Percentiles rank a stretch among this genome's conserved stretches.
Conservation (phyloP, 495 filamentous ascomycete species). For the Sordaria brevicollis region DNA sequence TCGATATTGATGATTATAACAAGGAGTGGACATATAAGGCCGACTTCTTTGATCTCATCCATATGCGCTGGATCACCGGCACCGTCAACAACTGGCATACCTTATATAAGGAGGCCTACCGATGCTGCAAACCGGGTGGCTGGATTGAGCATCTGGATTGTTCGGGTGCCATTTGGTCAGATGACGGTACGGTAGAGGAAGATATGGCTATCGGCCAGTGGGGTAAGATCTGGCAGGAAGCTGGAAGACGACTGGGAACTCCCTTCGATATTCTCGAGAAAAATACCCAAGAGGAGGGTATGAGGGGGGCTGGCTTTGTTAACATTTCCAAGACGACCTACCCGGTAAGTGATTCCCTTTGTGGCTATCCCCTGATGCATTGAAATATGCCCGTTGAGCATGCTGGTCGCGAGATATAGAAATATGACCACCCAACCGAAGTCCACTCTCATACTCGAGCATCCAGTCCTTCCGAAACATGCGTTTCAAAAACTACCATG, state of each 20-base stretch:
- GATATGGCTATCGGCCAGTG: constrained; percentile 9
- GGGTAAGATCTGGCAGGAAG: constrained; percentile 12
- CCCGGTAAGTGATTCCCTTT: neutral
- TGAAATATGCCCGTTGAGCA: no score
- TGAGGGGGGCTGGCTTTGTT: constrained; percentile 16
- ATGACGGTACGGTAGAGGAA: constrained; percentile 9
- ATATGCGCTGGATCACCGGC: constrained; percentile 42
- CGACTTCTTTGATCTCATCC: constrained; percentile 48
- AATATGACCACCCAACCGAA: no score
- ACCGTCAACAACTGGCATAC: constrained; percentile 43
- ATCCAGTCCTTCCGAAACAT: no score
- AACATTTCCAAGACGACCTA: neutral
- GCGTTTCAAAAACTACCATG: neutral
- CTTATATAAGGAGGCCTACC: constrained; percentile 27
- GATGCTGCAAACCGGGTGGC: constrained; percentile 13
- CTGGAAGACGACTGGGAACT: constrained; percentile 4
- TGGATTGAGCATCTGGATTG: constrained; percentile 16
- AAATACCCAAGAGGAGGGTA: constrained; percentile 19
- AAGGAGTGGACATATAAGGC: constrained; percentile 32
- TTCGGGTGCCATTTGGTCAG: constrained; percentile 10
- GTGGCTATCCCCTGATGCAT: no score
- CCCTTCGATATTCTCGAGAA: constrained; percentile 13
- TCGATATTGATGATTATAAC: constrained; percentile 44
- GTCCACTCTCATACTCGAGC: no score
- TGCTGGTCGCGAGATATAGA: no score